Evolutionary conservation across 1,139 yeast genomes (phyloP), one percentile per base, ranked within the genome.

Genomic region (Geotrichum histeridarum): DNA sequence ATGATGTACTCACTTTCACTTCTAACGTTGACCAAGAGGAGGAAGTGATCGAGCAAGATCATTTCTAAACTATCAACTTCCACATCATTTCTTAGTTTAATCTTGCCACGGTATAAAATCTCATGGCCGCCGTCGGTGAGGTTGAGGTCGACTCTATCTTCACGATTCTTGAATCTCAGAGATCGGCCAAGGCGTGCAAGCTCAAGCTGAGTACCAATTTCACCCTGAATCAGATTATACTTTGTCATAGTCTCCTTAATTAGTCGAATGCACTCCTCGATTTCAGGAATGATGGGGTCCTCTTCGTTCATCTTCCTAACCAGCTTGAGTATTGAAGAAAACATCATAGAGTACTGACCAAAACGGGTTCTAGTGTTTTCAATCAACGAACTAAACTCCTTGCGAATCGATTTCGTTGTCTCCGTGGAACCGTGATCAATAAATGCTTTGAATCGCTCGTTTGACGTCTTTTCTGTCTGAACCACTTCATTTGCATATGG

Each of bases 41-140:
- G 69, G 63, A 76, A 87, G 63, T 89, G 86, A 65, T 89, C 96
- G 53, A 89, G 72, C 41, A 88, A 70, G 27, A 87, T 80, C 35
- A 86, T 63, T 36, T 47, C 48, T 12, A 42, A 22, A 30, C 15
- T 41, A 14, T 50, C 46, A 14, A 41, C 33, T 31, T 48, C 48
- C n/a, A 33, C 35, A 8, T 50, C 48, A 11, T 33, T 35, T 36
- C 43, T 55, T 15, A 51, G 42, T 37, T 47, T 50, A 7, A 48
- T 51, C 15, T 45, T 30, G 14, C 53, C 50, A 17, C 49, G 43
- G 36, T 51, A 50, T n/a, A 52, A 30, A 45, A 53, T 41, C 37
- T 54, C 54, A 14, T 50, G 48, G 12, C 49, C 49, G 7, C 50
- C 45, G 18, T 52, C 48, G 11, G 35, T 14, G 11, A 55, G 48